Base-by-base conservation (phyloP, 2,329 filamentous ascomycete genomes). In the Chaetomiaceae sp. region DNA sequence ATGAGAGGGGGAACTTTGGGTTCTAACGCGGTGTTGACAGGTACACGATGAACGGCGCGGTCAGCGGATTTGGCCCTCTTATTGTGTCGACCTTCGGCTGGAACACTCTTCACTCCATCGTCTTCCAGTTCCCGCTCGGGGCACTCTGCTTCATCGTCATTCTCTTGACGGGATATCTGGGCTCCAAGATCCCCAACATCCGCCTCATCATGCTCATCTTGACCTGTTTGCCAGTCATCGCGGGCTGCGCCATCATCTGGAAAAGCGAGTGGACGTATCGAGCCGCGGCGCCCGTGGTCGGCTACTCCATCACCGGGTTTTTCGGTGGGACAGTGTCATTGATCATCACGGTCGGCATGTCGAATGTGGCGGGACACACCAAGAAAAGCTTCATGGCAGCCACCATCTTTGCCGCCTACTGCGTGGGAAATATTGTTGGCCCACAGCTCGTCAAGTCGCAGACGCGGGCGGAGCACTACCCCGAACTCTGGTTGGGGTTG, bases 331-430 rank as follows among this genome's bases (percentile, higher is more conserved):
- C 87, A 0, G 86, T 87, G 0, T 84, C 80, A 38, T 71, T 80
- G 37, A 72, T 74, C 48, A 76, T 80, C 57, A 75, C 74, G 0
- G 57, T 79, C 5, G 75, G 75, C 30, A 77, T 77, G 74, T 79
- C 80, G 10, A 90, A 90, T 58, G 85, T 90, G 0, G 86, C 86
- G 0, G 87, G 87, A 0, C 79, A 86, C 21, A 90, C 86, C 0
- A 90, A 90, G 71, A 90, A 90, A 73, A 86, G 82, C 58, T 84
- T 86, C 62, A 89, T 87, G 76, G 84, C 86, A 0, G 82, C 84
- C 0, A 82, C 83, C 0, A 85, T 88, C 1, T 90, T 90, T 57
- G 84, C 88, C 0, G 85, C 84, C 0, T 90, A 90, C 63, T 87
- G 85, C 51, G 82, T 90, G 2, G 77, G 86, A 1, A 90, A 90